Base-by-base conservation (phyloP, 345 rosid genomes). In the Ricinus communis region DNA sequence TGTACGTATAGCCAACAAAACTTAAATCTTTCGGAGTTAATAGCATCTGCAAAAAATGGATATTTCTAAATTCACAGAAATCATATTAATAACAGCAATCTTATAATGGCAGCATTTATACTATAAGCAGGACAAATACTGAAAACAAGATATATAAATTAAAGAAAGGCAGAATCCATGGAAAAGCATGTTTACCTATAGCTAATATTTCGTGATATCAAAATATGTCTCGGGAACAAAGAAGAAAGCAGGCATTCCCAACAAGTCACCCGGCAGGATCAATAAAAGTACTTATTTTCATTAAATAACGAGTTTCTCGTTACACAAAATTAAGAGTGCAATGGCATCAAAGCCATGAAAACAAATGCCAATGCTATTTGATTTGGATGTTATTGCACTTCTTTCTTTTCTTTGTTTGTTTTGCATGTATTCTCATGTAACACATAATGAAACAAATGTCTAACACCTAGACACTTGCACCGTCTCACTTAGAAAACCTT, bases 1-100 rank as follows among this genome's bases (percentile, higher is more conserved):
- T 93, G 92, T 87, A 93, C 24, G 98, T 93, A 66, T 93, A 93
- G 76, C 98, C 97, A 80, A 93, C 98, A 71, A 93, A 93, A 85
- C 86, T 93, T 75, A 93, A 77, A 88, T 93, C 96, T 82, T 93
- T 90, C 55, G 96, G 89, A 62, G 96, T 88, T 77, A 90, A 83
- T 54, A 74, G 81, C 88, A 84, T 84, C 97, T 93, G 88, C 84
- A 81, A 58, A 62, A 77, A 38, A 45, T 22, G 47, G 28, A 69
- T 67, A 70, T 65, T 33, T 33, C 19, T 31, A n/a, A 28, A 31
- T 62, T 41, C 30, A 27, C 8, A 46, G 21, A 0, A 28, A 9
- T 12, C 30, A 19, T 22, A 40, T 18, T 11, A 49, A 9, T 22
- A 68, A 60, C 6, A 0, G 19, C 45, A 51, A 36, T 16, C 52